Evolutionary conservation across 1,284 basidiomycete species (phyloP).

Genomic region (Malassezia vespertilionis): DNA sequence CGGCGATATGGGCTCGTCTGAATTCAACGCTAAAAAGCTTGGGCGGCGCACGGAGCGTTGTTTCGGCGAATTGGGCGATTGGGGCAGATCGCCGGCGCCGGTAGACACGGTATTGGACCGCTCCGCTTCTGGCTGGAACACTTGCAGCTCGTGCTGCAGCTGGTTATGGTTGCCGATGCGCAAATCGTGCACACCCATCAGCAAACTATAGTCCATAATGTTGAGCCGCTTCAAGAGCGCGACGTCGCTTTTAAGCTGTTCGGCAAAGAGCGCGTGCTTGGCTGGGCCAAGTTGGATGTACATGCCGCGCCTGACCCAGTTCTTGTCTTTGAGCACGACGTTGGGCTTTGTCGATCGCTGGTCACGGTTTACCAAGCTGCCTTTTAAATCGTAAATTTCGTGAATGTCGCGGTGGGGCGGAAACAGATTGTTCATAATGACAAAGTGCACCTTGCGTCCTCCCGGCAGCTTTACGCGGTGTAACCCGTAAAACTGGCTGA

Average conservation of each 20-base stretch:
- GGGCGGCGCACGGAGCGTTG: slow-evolving; percentile 9
- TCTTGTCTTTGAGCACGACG: slow-evolving; percentile 86
- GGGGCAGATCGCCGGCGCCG: slow-evolving; percentile 16
- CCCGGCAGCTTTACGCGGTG: slow-evolving; percentile 91
- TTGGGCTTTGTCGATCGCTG: slow-evolving; percentile 67
- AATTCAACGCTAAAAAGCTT: slow-evolving; percentile 6
- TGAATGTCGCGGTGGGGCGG: slow-evolving; percentile 93
- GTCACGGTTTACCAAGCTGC: slow-evolving; percentile 78
- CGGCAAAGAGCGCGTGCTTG: slow-evolving; percentile 76
- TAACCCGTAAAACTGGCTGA: slow-evolving; percentile 88
- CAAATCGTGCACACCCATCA: slow-evolving; percentile 90
- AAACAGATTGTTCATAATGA: slow-evolving; percentile 99
- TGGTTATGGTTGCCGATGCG: slow-evolving; percentile 80
- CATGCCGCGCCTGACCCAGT: slow-evolving; percentile 77
- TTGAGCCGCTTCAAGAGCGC: slow-evolving; percentile 69
- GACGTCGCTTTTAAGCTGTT: slow-evolving; percentile 76
- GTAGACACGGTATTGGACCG: too few species aligned
- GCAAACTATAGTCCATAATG: slow-evolving; percentile 93
- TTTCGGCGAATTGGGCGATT: background rate
- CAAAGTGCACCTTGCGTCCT: slow-evolving; percentile 92
- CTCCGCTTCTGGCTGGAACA: slow-evolving; percentile 63
- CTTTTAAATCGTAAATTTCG: slow-evolving; percentile 95
- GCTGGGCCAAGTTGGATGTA: slow-evolving; percentile 81
- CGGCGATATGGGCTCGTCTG: background rate
- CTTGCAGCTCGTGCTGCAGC: slow-evolving; percentile 72